phyloP scores from a whole-genome alignment of 306 rosid genomes.

The Sindora glabra region DNA sequence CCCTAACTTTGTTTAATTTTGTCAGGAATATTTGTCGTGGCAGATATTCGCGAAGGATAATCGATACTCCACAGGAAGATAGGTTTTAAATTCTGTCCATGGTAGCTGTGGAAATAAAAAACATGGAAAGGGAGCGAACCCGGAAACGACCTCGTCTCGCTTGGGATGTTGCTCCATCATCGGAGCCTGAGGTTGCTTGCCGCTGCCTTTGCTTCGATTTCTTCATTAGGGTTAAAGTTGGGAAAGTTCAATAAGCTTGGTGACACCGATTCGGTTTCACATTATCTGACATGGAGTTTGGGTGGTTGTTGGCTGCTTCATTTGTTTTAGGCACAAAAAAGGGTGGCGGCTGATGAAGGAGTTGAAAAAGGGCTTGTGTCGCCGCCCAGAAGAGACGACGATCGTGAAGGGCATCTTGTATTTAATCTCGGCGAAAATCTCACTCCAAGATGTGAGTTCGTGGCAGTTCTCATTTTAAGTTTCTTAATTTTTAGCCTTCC shows the following conservation, averaged over 20 bases:
- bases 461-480: neutral
- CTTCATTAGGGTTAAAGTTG: slow-evolving; percentile 13
- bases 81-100: slow-evolving; percentile 7
- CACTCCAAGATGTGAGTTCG: slow-evolving; percentile 73
- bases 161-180: slow-evolving; percentile 69
- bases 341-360: slow-evolving; percentile 34
- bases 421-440: slow-evolving; percentile 88
- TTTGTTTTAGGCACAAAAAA: slow-evolving; percentile 47
- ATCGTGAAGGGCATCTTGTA: slow-evolving; percentile 90
- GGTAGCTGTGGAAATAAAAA: slow-evolving; percentile 30
- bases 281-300: neutral
- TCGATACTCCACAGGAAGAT: neutral
- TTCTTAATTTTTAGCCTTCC: too few relatives aligned
- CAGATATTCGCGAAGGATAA: slow-evolving; percentile 9
- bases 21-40: neutral
- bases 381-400: slow-evolving; percentile 85
- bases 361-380: slow-evolving; percentile 42
- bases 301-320: neutral
- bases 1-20: slow-evolving; percentile 2
- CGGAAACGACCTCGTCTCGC: slow-evolving; percentile 76
- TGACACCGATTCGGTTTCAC: neutral
- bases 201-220: neutral
- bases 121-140: slow-evolving; percentile 57
- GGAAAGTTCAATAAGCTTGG: neutral
- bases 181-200: slow-evolving; percentile 51